Conservation (phyloP, 2,329 filamentous ascomycete species). For the Scedosporium minutisporum region DNA sequence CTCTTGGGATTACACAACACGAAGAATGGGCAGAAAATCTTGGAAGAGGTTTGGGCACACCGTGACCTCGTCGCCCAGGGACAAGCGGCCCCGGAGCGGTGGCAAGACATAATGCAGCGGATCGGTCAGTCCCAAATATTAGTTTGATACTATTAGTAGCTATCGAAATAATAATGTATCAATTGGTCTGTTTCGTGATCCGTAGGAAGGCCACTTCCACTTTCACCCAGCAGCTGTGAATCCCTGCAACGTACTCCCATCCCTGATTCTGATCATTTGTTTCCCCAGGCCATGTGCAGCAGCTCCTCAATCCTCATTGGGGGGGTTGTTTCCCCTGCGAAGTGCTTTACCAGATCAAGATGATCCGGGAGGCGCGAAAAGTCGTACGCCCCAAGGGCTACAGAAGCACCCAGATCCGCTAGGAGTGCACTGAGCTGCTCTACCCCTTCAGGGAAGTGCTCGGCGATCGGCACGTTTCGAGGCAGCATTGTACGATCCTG, state of each 20-base stretch:
- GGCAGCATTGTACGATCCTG: slow-evolving; percentile 16
- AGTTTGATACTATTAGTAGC: not conserved
- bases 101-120: slow-evolving; percentile 8
- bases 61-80: slow-evolving; percentile 1
- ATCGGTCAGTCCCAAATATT: slow-evolving; percentile 6
- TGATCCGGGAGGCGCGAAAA: slow-evolving; percentile 12
- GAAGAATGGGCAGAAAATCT: slow-evolving; percentile 5
- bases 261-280: not conserved
- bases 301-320: not conserved
- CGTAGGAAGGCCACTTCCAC: too few species aligned
- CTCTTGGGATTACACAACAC: slow-evolving; percentile 6
- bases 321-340: slow-evolving; percentile 8
- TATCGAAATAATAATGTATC: not conserved
- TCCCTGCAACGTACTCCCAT: not conserved
- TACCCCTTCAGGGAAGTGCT: slow-evolving; percentile 17
- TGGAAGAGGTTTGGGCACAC: slow-evolving; percentile 6
- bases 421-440: slow-evolving; percentile 16
- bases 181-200: too few species aligned
- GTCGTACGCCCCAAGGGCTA: slow-evolving; percentile 21
- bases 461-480: slow-evolving; percentile 17
- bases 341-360: slow-evolving; percentile 15
- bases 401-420: slow-evolving; percentile 20
- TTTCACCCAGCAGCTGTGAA: too few species aligned
- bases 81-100: slow-evolving; percentile 2
- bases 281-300: not conserved